These are phyloP conservation scores for Polytrichum commune DNA, from an alignment of 225 moss, liverwort and hornwort genomes.

Conservation along the genomic window DNA sequence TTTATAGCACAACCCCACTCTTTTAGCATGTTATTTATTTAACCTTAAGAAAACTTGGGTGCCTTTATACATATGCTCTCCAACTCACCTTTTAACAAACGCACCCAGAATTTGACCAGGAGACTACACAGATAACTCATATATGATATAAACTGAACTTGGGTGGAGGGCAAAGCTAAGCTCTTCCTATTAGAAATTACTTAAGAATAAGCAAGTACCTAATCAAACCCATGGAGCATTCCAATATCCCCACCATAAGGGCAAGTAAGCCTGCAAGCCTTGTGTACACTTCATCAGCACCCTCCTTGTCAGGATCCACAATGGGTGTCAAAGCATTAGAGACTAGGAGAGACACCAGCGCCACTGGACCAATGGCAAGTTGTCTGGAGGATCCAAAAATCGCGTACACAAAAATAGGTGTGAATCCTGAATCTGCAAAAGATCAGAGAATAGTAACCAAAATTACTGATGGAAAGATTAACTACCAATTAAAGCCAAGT, in stretches of 20 bases:
- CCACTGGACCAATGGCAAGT: conserved; percentile 89
- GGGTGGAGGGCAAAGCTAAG: no score
- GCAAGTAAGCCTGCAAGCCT: conserved; percentile 80
- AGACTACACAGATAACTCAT: no score
- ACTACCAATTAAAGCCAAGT: no score
- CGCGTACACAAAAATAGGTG: conserved; percentile 71
- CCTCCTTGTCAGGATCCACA: conserved; percentile 36
- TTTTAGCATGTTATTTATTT: no score
- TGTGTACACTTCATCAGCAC: conserved; percentile 48
- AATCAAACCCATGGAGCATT: conserved; percentile 71
- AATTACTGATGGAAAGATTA: no score
- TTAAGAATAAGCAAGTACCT: conserved; percentile 31
- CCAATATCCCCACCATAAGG: conserved; percentile 80
- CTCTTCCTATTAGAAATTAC: no score
- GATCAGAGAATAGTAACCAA: not conserved
- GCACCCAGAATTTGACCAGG: no score
- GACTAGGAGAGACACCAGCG: conserved; percentile 82
- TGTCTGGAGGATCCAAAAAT: conserved; percentile 90
- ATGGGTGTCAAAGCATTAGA: conserved; percentile 73
- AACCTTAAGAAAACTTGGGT: no score
- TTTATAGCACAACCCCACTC: no score
- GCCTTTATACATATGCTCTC: no score
- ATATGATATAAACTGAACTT: no score
- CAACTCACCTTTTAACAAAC: no score
- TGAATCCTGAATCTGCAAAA: conserved; percentile 70